phyloP scores from a whole-genome alignment of 805 yeast genomes.

The Yueomyces sinensis region DNA sequence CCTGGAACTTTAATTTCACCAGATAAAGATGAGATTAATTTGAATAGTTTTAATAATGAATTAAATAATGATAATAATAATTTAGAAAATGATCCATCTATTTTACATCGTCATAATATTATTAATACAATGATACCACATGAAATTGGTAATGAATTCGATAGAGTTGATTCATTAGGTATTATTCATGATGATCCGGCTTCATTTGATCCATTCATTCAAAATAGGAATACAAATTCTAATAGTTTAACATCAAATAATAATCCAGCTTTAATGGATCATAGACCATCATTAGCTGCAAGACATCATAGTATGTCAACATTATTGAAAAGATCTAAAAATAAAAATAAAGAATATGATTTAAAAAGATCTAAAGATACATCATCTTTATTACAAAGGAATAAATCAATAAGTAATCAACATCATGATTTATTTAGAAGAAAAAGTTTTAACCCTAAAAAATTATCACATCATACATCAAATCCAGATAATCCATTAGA shows the following conservation, averaged over 20 bases:
- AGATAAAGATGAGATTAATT: no score
- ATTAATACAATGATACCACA: neutral
- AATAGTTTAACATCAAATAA: conserved; percentile 2
- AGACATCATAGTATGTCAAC: neutral
- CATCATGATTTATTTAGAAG: neutral
- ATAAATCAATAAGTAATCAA: neutral
- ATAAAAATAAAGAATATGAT: neutral
- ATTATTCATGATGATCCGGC: conserved; percentile 14
- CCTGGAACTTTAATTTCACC: no score
- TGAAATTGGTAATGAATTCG: conserved; percentile 13
- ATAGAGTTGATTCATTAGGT: conserved; percentile 23
- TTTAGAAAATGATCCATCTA: no score
- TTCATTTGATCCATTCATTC: conserved; percentile 4
- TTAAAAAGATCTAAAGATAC: neutral
- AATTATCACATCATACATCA: neutral
- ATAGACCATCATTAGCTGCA: conserved; percentile 11
- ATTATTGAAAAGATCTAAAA: neutral
- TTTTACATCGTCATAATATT: no score
- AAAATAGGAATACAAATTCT: neutral
- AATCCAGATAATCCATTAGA: no score
- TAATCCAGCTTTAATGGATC: conserved; percentile 14
- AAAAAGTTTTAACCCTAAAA: neutral
- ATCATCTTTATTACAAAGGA: neutral
- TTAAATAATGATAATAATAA: no score
- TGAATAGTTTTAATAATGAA: no score